These are phyloP conservation scores for Daldinia eschscholtzii DNA, from an alignment of 2,329 filamentous ascomycete species.

Conservation along the genomic window DNA sequence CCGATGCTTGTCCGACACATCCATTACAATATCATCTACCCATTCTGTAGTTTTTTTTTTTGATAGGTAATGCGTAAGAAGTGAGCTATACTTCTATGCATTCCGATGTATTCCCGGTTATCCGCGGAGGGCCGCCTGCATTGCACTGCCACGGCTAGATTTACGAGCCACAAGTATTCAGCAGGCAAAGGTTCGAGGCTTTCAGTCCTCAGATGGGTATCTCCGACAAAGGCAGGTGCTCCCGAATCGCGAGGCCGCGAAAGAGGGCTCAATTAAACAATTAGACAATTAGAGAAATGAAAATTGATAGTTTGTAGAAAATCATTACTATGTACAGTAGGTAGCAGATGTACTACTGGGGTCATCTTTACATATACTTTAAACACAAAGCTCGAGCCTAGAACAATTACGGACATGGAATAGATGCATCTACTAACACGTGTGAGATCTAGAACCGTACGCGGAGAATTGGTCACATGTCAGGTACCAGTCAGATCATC, in stretches of 20 bases:
- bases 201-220: neutral
- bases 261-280: neutral
- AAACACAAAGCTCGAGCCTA: conserved; percentile 22
- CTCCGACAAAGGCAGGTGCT: conserved; percentile 26
- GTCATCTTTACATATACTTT: conserved; percentile 15
- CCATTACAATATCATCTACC: conserved; percentile 22
- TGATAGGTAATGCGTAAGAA: conserved; percentile 1
- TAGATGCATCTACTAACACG: conserved; percentile 29
- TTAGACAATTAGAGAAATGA: neutral
- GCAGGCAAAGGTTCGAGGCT: conserved; percentile 35
- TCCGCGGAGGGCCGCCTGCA: conserved; percentile 17
- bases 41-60: conserved; percentile 11
- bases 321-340: conserved; percentile 5
- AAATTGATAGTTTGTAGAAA: neutral
- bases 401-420: conserved; percentile 29
- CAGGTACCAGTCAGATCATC: conserved; percentile 44
- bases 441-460: conserved; percentile 32
- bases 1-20: conserved; percentile 29
- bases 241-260: conserved; percentile 11
- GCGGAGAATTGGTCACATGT: conserved; percentile 38
- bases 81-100: conserved; percentile 4
- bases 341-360: conserved; percentile 11
- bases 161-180: conserved; percentile 36
- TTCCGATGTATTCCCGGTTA: conserved; percentile 35
- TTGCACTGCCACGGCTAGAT: conserved; percentile 43